These are phyloP conservation scores for Penicillium cosmopolitanum DNA, from an alignment of 495 filamentous ascomycete species.

Conservation along the genomic window DNA sequence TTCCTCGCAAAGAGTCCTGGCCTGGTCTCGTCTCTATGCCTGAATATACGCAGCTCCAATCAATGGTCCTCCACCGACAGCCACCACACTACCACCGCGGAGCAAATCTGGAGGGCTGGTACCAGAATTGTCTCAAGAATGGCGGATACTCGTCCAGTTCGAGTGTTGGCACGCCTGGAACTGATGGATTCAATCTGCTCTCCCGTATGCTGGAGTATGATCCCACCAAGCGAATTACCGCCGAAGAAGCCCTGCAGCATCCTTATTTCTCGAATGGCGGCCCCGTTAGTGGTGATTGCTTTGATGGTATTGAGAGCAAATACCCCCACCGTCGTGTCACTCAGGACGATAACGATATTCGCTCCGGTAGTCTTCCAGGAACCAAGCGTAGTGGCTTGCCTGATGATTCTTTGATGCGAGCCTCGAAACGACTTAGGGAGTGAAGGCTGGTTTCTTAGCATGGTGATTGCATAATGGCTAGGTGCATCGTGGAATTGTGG, in stretches of 20 bases:
- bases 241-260: conserved; percentile 81
- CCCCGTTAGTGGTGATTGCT: conserved; percentile 76
- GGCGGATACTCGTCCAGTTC: conserved; percentile 57
- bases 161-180: conserved; percentile 60
- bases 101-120: conserved; percentile 67
- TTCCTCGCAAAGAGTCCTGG: conserved; percentile 90
- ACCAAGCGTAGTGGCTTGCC: conserved; percentile 89
- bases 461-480: not conserved
- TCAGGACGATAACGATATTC: conserved; percentile 93
- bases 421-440: conserved; percentile 49
- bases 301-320: conserved; percentile 81
- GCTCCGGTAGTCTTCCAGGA: conserved; percentile 82
- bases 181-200: conserved; percentile 80
- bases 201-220: conserved; percentile 87
- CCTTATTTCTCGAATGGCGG: conserved; percentile 77
- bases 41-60: conserved; percentile 76
- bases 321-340: conserved; percentile 91
- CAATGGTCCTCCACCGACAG: conserved; percentile 56
- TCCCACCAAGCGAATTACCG: conserved; percentile 84
- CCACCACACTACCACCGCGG: conserved; percentile 44
- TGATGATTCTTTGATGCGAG: conserved; percentile 72
- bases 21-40: conserved; percentile 78
- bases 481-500: not conserved
- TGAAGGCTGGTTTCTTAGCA: conserved; percentile 28
- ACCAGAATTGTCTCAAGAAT: conserved; percentile 61